Base-by-base conservation (phyloP, 441 rosid species). In the Pelargonium fulgidum region DNA sequence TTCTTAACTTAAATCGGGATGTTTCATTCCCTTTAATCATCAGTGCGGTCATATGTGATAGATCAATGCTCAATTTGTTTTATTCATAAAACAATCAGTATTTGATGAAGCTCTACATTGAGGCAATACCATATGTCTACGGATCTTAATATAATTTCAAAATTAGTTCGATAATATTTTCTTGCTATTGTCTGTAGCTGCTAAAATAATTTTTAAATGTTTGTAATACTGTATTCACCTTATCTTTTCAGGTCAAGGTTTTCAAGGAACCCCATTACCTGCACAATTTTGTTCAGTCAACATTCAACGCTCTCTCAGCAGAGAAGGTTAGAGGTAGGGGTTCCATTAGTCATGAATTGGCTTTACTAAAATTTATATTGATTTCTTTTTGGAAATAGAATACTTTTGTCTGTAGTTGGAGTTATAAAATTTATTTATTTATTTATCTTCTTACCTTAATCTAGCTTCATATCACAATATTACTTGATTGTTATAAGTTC, bases 201-300 rank as follows among this genome's bases (percentile, higher is more conserved):
- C 54, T 48, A n/a, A 48, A 48, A 41, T 48, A 11, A 48, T 3
- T 12, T 48, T 3, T 3, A 11, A 14, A 70, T 48, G 14, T n/a
- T 2, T 52, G 50, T 54, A 65, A 45, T 41, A 2, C 12, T 22
- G 2, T 42, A 24, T 61, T 69, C 64, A 24, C 70, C 47, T 68
- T 4, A 20, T 33, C 22, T 72, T 78, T 81, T 65, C 84, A 92
- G 98, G 99, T 94, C 80, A 94, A 92, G 78, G 99, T 90, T 68
- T 94, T 94, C 77, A 74, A 33, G 72, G 97, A 90, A 73, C 96
- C 92, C 29, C 82, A 89, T 86, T 94, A 92, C 77, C 75, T 92
- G 66, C 77, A 89, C 16, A 94, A 92, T 73, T 92, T 94, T 78
- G 98, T 94, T 41, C 97, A 94, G 72, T 77, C 97, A 62, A 89